Conservation (phyloP, 768 basidiomycete genomes). For the Leccinum barrowsii region DNA sequence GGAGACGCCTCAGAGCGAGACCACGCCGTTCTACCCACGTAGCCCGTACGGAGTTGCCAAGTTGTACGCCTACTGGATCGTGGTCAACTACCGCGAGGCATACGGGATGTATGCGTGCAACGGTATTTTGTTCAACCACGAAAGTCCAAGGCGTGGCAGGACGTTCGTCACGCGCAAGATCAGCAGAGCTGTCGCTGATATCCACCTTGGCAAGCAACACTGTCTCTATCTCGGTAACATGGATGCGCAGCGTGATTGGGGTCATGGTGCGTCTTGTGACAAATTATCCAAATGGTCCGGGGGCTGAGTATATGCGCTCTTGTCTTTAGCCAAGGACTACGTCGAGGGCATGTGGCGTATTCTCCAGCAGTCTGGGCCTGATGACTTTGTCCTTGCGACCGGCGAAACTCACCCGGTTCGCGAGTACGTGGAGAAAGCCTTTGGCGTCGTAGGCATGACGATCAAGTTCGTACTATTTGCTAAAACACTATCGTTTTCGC, state of each 20-base stretch:
- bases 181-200: constrained; percentile 88
- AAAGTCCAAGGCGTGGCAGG: constrained; percentile 89
- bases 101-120: constrained; percentile 97
- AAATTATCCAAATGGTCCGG: not conserved
- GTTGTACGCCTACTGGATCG: constrained; percentile 89
- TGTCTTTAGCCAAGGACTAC: constrained; percentile 70
- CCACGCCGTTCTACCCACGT: constrained; percentile 97
- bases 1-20: constrained; percentile 93
- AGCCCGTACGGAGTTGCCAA: constrained; percentile 96
- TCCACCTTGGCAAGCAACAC: constrained; percentile 80
- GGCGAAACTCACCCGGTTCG: constrained; percentile 95
- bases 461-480: constrained; percentile 48
- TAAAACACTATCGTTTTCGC: not conserved
- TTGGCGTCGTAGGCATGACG: constrained; percentile 60
- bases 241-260: constrained; percentile 96
- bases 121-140: constrained; percentile 97
- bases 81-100: constrained; percentile 89
- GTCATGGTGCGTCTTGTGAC: constrained; percentile 64
- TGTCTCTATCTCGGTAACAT: constrained; percentile 94
- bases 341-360: constrained; percentile 98
- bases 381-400: constrained; percentile 94
- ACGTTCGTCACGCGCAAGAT: constrained; percentile 98
- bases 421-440: constrained; percentile 89
- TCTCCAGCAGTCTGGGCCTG: constrained; percentile 78
- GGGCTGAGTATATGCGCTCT: constrained; percentile 5